These are phyloP conservation scores for Anthostomella pinea DNA, from an alignment of 2,329 filamentous ascomycete genomes.

Conservation along the genomic window DNA sequence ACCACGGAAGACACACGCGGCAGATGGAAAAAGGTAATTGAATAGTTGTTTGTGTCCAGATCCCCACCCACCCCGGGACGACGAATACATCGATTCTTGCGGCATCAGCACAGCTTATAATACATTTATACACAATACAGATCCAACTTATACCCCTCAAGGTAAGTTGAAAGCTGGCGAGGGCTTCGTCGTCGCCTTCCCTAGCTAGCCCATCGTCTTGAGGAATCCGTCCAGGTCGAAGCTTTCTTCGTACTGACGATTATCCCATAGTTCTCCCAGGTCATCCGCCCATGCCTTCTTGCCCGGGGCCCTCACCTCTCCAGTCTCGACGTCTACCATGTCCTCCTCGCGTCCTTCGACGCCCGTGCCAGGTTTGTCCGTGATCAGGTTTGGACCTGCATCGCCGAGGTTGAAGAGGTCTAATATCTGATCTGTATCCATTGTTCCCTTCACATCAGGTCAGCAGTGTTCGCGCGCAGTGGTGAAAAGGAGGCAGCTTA, in stretches of 20 bases:
- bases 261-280: slow-evolving; percentile 93
- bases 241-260: slow-evolving; percentile 96
- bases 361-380: slow-evolving; percentile 56
- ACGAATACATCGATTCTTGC: too few relatives aligned
- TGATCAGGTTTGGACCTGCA: slow-evolving; percentile 63
- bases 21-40: too few relatives aligned
- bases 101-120: too few relatives aligned
- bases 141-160: too few relatives aligned
- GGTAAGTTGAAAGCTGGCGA: too few relatives aligned
- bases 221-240: slow-evolving; percentile 95
- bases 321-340: slow-evolving; percentile 89
- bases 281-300: slow-evolving; percentile 97
- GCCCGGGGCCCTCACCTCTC: slow-evolving; percentile 88
- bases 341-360: slow-evolving; percentile 70
- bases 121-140: too few relatives aligned
- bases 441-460: slow-evolving; percentile 52
- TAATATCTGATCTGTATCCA: slow-evolving; percentile 98
- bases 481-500: slow-evolving; percentile 16
- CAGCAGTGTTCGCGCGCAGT: slow-evolving; percentile 10
- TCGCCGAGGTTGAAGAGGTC: slow-evolving; percentile 93
- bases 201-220: slow-evolving; percentile 94
- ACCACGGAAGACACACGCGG: too few relatives aligned
- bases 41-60: too few relatives aligned
- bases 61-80: too few relatives aligned
- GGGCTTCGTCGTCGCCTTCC: too few relatives aligned